Evolutionary conservation across 2,329 filamentous ascomycete genomes (phyloP), one percentile per base, ranked within the genome.

Genomic region (Cladophialophora chaetospira): DNA sequence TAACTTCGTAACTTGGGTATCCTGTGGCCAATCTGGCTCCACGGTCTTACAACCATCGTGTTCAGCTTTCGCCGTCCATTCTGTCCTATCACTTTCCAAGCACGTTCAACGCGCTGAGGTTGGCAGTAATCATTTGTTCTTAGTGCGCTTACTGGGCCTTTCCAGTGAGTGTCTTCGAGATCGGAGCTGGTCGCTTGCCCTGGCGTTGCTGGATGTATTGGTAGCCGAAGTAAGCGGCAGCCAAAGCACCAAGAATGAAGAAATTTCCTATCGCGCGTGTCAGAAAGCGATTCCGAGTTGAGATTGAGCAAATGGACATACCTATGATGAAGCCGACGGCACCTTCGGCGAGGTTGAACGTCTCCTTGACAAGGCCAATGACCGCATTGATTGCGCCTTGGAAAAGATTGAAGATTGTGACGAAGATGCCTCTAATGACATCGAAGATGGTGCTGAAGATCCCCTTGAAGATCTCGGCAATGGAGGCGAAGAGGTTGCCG

Each of bases 181-280:
- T 51, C 13, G 60, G 60, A 38, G 60, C 60, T 10, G 61, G 58
- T 23, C 56, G 57, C 8, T 53, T 63, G 21, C 61, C 61, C 42
- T 63, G 61, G 19, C 61, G 61, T 49, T 63, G 58, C 26, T 63
- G 61, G 38, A 58, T 57, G 35, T 61, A 35, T 31, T 58, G 43
- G 23, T 63, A 63, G 2, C 58, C 61, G 29, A 60, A 61, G 36
- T 63, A 63, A 15, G 57, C 40, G 5, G 58, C 57, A n/a, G 23
- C 38, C 47, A 61, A 29, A 5, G 58, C 59, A 6, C 58, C 55
- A 21, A 63, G 29, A 19, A 63, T 53, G 52, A 59, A 59, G 48
- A 63, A 45, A 43, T 63, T 63, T 13, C 61, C 61, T 63, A 31
- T 29, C 3, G 10, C 8, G 54, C 8, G 53, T 63, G n/a, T n/a